Conservation (phyloP, 352 stramenopile genomes). For the Phytophthora megakarya region DNA sequence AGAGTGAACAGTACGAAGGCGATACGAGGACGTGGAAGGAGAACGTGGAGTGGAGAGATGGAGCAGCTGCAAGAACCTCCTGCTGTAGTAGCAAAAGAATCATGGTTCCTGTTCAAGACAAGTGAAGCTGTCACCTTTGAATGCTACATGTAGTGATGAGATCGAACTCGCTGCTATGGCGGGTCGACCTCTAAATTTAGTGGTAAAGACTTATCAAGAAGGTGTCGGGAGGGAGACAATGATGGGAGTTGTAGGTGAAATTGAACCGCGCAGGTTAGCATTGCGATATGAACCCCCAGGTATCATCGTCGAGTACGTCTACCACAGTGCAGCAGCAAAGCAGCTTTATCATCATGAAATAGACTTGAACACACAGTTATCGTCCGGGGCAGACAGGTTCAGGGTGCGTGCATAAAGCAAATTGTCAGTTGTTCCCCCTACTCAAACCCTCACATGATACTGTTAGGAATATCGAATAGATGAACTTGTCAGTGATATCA, state of each 20-base stretch:
- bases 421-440: no score
- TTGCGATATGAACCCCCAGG: slow-evolving; percentile 58
- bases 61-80: slow-evolving; percentile 31
- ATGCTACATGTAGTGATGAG: no score
- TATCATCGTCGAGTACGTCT: slow-evolving; percentile 67
- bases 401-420: slow-evolving; percentile 12
- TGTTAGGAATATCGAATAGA: slow-evolving; percentile 36
- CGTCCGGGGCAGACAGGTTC: slow-evolving; percentile 13
- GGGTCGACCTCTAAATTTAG: slow-evolving; percentile 19
- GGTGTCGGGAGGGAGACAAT: not conserved
- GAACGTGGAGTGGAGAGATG: slow-evolving; percentile 89
- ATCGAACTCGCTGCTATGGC: no score
- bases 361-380: slow-evolving; percentile 37
- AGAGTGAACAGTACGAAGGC: slow-evolving; percentile 95
- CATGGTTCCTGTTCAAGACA: slow-evolving; percentile 45
- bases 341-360: slow-evolving; percentile 74
- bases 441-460: not conserved
- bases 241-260: slow-evolving; percentile 28
- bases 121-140: slow-evolving; percentile 5
- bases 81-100: slow-evolving; percentile 62
- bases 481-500: slow-evolving; percentile 47
- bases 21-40: slow-evolving; percentile 93
- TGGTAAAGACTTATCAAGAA: no score
- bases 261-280: slow-evolving; percentile 60
- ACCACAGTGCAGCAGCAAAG: slow-evolving; percentile 17